Percentiles rank a stretch among this genome's conserved stretches.
Conservation (phyloP, 2,329 filamentous ascomycete genomes). For the Alternaria arborescens region DNA sequence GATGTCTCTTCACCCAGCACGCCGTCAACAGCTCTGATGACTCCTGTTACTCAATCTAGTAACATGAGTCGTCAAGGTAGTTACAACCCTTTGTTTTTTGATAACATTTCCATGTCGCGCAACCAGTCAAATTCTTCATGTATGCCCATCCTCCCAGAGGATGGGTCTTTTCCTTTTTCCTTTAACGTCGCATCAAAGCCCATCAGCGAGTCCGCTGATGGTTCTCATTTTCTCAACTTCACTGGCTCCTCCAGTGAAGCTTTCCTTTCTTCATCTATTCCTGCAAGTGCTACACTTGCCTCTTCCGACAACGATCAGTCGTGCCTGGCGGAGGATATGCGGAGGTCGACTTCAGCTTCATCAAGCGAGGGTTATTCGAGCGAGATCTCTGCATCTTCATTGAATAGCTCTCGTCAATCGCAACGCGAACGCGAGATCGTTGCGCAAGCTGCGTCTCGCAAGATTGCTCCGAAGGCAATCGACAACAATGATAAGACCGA, state of each 20-base stretch:
- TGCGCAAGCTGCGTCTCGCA: slow-evolving; percentile 57
- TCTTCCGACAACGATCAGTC: slow-evolving; percentile 39
- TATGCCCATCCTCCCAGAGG: slow-evolving; percentile 48
- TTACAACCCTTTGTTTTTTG: slow-evolving; percentile 52
- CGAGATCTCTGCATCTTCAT: slow-evolving; percentile 55
- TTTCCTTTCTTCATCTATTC: slow-evolving; percentile 42
- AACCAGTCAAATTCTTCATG: slow-evolving; percentile 53
- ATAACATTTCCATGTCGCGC: slow-evolving; percentile 55
- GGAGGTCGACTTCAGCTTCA: slow-evolving; percentile 56
- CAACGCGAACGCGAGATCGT: slow-evolving; percentile 60
- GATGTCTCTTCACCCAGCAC: slow-evolving; percentile 51
- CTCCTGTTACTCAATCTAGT: slow-evolving; percentile 50
- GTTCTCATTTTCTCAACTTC: slow-evolving; percentile 44
- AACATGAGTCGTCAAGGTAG: slow-evolving; percentile 59
- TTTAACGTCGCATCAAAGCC: slow-evolving; percentile 44
- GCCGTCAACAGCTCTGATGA: slow-evolving; percentile 48
- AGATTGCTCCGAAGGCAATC: slow-evolving; percentile 58
- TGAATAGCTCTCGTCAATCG: slow-evolving; percentile 56
- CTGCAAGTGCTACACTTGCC: slow-evolving; percentile 48
- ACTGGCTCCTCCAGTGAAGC: slow-evolving; percentile 49
- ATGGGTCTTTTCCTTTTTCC: slow-evolving; percentile 48
- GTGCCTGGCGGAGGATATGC: slow-evolving; percentile 59
- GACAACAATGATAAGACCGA: slow-evolving; percentile 39
- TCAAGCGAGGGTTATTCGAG: slow-evolving; percentile 52
- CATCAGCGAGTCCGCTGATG: slow-evolving; percentile 44